Evolutionary conservation across 257 asterid genomes (phyloP).

Genomic region (Ballota nigra): DNA sequence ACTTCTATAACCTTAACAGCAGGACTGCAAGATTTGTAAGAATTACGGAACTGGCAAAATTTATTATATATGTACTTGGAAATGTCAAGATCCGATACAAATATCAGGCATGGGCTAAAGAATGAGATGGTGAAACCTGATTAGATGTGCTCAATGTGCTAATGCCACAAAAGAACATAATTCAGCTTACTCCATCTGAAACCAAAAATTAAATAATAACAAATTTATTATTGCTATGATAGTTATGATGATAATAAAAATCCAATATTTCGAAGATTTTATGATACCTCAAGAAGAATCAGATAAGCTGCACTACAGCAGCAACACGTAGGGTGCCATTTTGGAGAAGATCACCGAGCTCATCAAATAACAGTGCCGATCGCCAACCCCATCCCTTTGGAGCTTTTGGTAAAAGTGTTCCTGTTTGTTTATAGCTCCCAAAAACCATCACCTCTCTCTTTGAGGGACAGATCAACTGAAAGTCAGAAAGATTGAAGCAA

Average conservation of each 20-base stretch:
- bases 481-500: background rate
- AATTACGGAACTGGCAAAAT: background rate
- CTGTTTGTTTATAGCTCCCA: constrained; percentile 89
- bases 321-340: constrained; percentile 83
- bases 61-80: background rate
- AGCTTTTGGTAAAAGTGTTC: constrained; percentile 95
- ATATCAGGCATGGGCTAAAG: background rate
- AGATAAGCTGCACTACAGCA: constrained; percentile 86
- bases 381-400: constrained; percentile 99
- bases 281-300: constrained; percentile 30
- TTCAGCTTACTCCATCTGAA: constrained; percentile 22
- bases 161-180: background rate
- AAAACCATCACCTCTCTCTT: constrained; percentile 98
- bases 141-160: background rate
- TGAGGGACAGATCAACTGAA: constrained; percentile 91
- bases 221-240: background rate
- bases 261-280: background rate
- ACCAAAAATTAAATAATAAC: background rate
- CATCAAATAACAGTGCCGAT: constrained; percentile 78
- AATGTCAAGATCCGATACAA: background rate
- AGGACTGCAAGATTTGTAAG: constrained; percentile 2
- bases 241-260: background rate
- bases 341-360: constrained; percentile 84
- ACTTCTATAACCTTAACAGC: background rate
- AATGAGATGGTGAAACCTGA: background rate